These are phyloP conservation scores for Trametopsis cervina DNA, from an alignment of 768 basidiomycete species.

Conservation along the genomic window DNA sequence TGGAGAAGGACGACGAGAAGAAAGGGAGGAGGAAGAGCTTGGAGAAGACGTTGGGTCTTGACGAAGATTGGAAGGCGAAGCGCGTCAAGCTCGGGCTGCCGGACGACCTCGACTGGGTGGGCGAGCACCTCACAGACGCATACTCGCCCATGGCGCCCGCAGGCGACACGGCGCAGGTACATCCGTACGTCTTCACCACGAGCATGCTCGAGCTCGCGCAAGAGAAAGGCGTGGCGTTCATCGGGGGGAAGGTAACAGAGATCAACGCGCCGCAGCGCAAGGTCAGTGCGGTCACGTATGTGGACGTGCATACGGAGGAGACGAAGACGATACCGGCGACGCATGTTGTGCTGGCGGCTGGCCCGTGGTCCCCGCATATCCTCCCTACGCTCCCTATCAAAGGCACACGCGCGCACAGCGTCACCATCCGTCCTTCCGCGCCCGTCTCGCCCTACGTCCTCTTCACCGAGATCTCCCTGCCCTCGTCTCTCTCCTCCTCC, in stretches of 20 bases:
- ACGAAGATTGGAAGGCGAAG: conserved; percentile 5
- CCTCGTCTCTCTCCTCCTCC: conserved; percentile 16
- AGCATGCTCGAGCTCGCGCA: conserved; percentile 63
- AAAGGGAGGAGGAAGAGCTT: conserved; percentile 37
- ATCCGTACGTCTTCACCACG: conserved; percentile 67
- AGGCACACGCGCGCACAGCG: conserved; percentile 67
- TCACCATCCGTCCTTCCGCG: conserved; percentile 45
- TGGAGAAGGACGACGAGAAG: conserved; percentile 22
- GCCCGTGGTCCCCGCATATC: conserved; percentile 75
- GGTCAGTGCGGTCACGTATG: conserved; percentile 43
- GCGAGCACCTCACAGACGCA: conserved; percentile 46
- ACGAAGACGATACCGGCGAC: conserved; percentile 44
- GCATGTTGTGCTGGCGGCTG: conserved; percentile 72
- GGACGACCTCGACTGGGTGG: conserved; percentile 28
- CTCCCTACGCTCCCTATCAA: conserved; percentile 49
- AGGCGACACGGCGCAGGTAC: conserved; percentile 68
- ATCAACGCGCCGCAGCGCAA: conserved; percentile 33
- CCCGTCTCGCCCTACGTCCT: conserved; percentile 69
- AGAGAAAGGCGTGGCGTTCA: conserved; percentile 42
- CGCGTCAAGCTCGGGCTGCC: conserved; percentile 20
- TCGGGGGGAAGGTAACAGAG: conserved; percentile 38
- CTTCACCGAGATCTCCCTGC: conserved; percentile 67
- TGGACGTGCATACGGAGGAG: conserved; percentile 20
- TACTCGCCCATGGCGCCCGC: conserved; percentile 54
- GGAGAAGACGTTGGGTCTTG: conserved; percentile 49